These are phyloP conservation scores for Raphanus raphanistrum DNA, from an alignment of 345 rosid species.

Conservation along the genomic window DNA sequence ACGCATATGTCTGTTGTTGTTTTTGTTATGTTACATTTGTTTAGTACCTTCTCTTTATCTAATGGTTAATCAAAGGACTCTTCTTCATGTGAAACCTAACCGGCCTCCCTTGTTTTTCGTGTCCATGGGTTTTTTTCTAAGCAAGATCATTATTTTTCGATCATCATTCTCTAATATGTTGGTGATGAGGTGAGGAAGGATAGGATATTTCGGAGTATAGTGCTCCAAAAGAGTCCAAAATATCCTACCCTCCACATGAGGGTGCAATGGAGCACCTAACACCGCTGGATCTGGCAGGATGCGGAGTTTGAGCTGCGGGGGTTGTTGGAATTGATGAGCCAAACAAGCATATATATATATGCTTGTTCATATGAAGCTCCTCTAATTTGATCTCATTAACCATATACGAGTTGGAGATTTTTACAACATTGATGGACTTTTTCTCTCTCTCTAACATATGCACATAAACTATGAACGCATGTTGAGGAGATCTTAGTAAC, in stretches of 20 bases:
- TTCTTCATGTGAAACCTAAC: slow-evolving; percentile 28
- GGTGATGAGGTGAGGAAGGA: slow-evolving; percentile 1
- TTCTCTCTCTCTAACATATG: slow-evolving; percentile 1
- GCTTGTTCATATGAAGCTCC: slow-evolving; percentile 6
- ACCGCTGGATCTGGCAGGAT: too few species aligned
- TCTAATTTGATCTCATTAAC: neutral
- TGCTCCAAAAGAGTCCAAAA: too few species aligned
- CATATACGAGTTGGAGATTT: neutral
- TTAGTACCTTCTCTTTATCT: slow-evolving; percentile 20
- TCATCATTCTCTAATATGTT: slow-evolving; percentile 17
- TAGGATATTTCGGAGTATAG: too few species aligned
- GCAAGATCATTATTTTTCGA: slow-evolving; percentile 14
- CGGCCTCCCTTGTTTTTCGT: slow-evolving; percentile 21
- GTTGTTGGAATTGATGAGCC: too few species aligned
- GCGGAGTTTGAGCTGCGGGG: too few species aligned
- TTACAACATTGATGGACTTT: neutral
- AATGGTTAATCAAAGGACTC: slow-evolving; percentile 23
- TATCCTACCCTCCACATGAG: too few species aligned
- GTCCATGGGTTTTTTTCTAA: slow-evolving; percentile 9
- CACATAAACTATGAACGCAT: neutral
- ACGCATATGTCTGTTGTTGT: slow-evolving; percentile 12
- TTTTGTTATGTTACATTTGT: neutral
- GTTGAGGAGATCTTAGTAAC: neutral
- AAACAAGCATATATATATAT: neutral
- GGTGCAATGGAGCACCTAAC: too few species aligned